Evolutionary conservation across 148 eudicot species (phyloP).

Genomic region (Heliamphora exappendiculata): DNA sequence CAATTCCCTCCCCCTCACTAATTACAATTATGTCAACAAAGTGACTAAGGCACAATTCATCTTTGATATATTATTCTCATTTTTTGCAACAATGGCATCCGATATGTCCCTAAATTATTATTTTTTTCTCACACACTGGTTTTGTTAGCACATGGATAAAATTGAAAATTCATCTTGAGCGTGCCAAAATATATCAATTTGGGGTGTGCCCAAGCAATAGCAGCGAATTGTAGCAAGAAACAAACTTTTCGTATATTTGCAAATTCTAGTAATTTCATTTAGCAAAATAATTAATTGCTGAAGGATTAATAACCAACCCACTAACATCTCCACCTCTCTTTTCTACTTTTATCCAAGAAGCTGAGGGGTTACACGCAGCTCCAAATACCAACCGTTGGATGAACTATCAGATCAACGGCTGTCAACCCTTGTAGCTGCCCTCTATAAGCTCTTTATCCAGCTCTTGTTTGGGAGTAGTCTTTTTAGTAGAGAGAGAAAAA

Average conservation of each 20-base stretch:
- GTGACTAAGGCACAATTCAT: not conserved
- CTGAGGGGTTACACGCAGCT: conserved; percentile 25
- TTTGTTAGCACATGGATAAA: not conserved
- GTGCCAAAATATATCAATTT: not conserved
- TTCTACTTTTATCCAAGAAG: conserved; percentile 17
- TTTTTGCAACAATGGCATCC: not conserved
- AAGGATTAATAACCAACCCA: not conserved
- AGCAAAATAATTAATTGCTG: not conserved
- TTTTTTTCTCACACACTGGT: not conserved
- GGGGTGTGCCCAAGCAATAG: not conserved
- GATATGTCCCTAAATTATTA: not conserved
- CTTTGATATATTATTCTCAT: not conserved
- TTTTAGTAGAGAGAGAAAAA: not conserved
- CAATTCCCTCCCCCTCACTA: conserved; percentile 15
- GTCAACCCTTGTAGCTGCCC: conserved; percentile 1
- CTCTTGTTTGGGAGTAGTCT: not conserved
- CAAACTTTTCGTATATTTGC: conserved; percentile 2
- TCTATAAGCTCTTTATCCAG: conserved; percentile 12
- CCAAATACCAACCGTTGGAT: conserved; percentile 28
- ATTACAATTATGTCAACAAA: conserved; percentile 8
- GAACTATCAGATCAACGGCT: conserved; percentile 17
- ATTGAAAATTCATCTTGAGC: not conserved
- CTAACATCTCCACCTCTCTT: not conserved
- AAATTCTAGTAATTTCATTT: not conserved
- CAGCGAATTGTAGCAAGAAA: not conserved